A percentile compares a stretch with the other conserved stretches of the same genome.
These are phyloP conservation scores for Pestalotiopsis sp. DNA, from an alignment of 2,329 filamentous ascomycete genomes.

Conservation along the genomic window DNA sequence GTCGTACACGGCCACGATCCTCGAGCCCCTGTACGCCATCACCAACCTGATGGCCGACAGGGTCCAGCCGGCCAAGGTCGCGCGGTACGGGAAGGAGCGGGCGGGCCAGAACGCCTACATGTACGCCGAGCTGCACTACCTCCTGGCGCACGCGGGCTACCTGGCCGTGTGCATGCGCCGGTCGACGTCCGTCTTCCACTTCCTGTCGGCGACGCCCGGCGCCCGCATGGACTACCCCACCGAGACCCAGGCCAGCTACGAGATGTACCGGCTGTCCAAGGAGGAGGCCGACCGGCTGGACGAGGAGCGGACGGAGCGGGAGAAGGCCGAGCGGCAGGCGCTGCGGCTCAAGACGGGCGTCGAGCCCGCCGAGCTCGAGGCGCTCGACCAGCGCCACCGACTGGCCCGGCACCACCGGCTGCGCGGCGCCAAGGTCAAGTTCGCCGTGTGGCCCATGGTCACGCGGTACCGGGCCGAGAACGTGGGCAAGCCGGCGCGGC, in stretches of 20 bases:
- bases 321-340: neutral
- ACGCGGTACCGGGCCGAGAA: conserved; percentile 29
- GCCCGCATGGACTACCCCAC: conserved; percentile 28
- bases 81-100: neutral
- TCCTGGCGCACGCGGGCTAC: conserved; percentile 30
- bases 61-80: neutral
- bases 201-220: conserved; percentile 31
- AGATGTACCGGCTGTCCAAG: conserved; percentile 25
- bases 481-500: conserved; percentile 14
- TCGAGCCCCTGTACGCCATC: conserved; percentile 40
- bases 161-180: conserved; percentile 31
- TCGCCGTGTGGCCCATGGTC: conserved; percentile 33
- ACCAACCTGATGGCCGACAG: neutral
- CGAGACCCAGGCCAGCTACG: conserved; percentile 26
- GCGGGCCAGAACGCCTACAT: conserved; percentile 14
- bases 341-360: neutral
- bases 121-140: conserved; percentile 27
- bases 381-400: conserved; percentile 15
- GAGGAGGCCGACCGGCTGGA: conserved; percentile 20
- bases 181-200: conserved; percentile 31
- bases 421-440: conserved; percentile 33
- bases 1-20: conserved; percentile 31
- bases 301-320: conserved; percentile 15
- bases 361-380: conserved; percentile 9
- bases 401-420: conserved; percentile 23